Conservation (phyloP, 2,329 filamentous ascomycete genomes). For the Emmonsiellopsis sp. region DNA sequence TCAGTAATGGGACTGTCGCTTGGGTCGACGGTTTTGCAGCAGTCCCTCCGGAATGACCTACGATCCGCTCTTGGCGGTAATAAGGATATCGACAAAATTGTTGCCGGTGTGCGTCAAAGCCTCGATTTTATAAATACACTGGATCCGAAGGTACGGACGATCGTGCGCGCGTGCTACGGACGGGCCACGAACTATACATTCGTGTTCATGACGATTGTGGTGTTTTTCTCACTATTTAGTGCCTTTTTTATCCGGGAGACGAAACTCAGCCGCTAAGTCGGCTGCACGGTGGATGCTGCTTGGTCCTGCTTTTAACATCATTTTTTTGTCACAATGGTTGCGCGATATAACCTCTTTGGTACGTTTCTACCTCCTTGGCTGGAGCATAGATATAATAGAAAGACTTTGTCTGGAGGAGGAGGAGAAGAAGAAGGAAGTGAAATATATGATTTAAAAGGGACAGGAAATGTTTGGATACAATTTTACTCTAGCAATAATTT, state of each 20-base stretch:
- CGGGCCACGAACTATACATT: conserved; percentile 45
- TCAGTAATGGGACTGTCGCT: conserved; percentile 59
- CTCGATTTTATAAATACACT: conserved; percentile 59
- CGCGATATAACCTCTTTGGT: no score
- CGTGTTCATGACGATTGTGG: conserved; percentile 40
- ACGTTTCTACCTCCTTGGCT: no score
- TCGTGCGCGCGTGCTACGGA: conserved; percentile 61
- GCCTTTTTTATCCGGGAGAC: conserved; percentile 49
- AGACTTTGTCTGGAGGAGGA: no score
- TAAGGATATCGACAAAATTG: conserved; percentile 54
- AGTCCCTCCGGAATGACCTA: conserved; percentile 52
- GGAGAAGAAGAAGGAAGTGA: no score
- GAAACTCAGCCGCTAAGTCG: conserved; percentile 33
- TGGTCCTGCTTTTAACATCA: no score
- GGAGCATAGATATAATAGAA: no score
- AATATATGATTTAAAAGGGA: no score
- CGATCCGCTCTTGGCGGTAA: conserved; percentile 44
- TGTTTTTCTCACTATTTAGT: conserved; percentile 38
- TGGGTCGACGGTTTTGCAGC: conserved; percentile 62
- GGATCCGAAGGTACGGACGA: conserved; percentile 46
- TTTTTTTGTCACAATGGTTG: no score
- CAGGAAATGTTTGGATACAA: no score
- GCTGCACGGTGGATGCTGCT: no score
- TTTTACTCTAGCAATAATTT: no score
- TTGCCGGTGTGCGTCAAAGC: conserved; percentile 59